Base-by-base conservation (phyloP, 106 monocot genomes). In the Narthecium ossifragum region DNA sequence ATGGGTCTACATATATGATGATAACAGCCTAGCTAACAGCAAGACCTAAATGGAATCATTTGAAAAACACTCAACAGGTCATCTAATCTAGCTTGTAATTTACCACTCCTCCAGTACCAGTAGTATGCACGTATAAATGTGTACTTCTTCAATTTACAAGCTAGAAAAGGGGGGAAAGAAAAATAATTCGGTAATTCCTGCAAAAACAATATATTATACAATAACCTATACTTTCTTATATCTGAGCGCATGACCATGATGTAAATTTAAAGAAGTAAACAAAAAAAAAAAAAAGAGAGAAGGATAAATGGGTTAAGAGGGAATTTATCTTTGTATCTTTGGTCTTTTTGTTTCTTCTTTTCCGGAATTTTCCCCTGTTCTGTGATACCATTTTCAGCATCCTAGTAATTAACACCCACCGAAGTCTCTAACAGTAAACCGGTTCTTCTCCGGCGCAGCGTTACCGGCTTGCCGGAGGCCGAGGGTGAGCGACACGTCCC, bases 401-500 rank as follows among this genome's bases (percentile, higher is more conserved):
- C 9, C 9, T 39, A 8, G 43, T 43, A 43, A 13, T 43, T 0
- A 30, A 14, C 60, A 69, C 12, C 34, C 47, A 5, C 62, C 47
- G 20, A 56, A 63, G 28, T 49, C 56, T 31, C 62, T 57, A 2
- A 61, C 41, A 1, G 55, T 55, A 22, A 61, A 51, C 45, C 73
- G 69, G 34, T 15, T 45, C 29, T 59, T 63, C 6, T 82, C 84
- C 17, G 80, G 55, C 22, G 64, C 24, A 43, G 58, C 28, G 57
- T 77, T 80, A 20, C 78, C 78, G 2, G 80, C 70, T 24, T 94
- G 94, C 39, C 80, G 79, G 22, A 94, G 85, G 17, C 94, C 94
- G 21, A 96, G 76, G 17, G 90, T 96, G 47, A 96, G 94, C 17
- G 94, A 90, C 26, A 96, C 83, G 64, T 94, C 94, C 7, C 94